A percentile compares a stretch with the other conserved stretches of the same genome.
Conservation (phyloP, 805 yeast genomes). For the Sugiyamaella boreocaroliniensis region DNA sequence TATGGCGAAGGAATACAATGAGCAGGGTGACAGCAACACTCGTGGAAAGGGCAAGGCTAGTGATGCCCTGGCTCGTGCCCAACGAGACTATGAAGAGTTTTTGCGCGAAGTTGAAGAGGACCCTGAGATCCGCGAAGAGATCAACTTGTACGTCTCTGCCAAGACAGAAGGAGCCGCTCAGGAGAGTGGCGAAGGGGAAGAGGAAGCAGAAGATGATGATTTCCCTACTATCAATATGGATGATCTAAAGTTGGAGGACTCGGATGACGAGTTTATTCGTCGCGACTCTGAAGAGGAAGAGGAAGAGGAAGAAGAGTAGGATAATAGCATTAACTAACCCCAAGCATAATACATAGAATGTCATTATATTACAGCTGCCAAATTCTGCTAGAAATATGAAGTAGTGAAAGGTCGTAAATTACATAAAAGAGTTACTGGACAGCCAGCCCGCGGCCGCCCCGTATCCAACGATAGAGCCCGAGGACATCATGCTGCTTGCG, state of each 20-base stretch:
- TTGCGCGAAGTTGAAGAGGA: slow-evolving; percentile 23
- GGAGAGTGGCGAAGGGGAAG: slow-evolving; percentile 16
- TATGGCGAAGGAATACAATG: slow-evolving; percentile 94
- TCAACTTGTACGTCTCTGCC: slow-evolving; percentile 49
- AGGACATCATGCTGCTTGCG: slow-evolving; percentile 29
- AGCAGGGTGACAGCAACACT: slow-evolving; percentile 55
- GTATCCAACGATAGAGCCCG: slow-evolving; percentile 33
- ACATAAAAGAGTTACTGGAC: slow-evolving; percentile 15
- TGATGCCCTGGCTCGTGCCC: slow-evolving; percentile 79
- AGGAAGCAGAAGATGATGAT: slow-evolving; percentile 24
- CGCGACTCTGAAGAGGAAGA: neutral
- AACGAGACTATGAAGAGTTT: slow-evolving; percentile 21
- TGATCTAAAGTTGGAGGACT: slow-evolving; percentile 68
- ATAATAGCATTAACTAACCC: neutral
- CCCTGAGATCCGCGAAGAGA: slow-evolving; percentile 50
- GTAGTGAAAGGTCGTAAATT: neutral
- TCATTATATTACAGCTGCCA: neutral
- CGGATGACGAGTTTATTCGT: slow-evolving; percentile 50
- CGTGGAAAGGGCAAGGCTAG: slow-evolving; percentile 53
- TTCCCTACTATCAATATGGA: slow-evolving; percentile 45
- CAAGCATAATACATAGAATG: neutral
- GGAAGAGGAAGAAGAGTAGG: neutral
- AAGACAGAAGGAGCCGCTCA: slow-evolving; percentile 27
- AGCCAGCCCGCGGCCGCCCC: slow-evolving; percentile 35
- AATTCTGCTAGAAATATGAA: neutral